Conservation (phyloP, 1,139 yeast species). For the Saccharomyces hybrid region DNA sequence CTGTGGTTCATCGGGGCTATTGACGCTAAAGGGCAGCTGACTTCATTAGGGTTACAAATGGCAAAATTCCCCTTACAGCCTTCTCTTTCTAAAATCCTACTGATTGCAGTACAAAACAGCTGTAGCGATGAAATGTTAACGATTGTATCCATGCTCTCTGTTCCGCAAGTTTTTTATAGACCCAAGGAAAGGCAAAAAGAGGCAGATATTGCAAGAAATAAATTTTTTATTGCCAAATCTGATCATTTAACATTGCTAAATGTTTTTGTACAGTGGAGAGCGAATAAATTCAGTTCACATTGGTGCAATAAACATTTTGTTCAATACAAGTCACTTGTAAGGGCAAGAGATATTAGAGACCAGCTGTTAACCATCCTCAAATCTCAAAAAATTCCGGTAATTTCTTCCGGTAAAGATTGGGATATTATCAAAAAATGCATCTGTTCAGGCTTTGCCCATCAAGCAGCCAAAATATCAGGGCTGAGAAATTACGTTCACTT, state of each 20-base stretch:
- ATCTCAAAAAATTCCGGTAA: constrained; percentile 37
- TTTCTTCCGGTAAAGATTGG: constrained; percentile 57
- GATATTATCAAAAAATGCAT: constrained; percentile 64
- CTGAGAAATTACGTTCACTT: constrained; percentile 64
- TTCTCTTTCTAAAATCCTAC: constrained; percentile 61
- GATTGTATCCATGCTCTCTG: constrained; percentile 86
- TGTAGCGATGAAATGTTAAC: constrained; percentile 72
- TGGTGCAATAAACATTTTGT: constrained; percentile 78
- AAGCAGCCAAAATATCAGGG: constrained; percentile 71
- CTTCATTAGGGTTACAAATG: constrained; percentile 63
- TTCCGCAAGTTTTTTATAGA: constrained; percentile 67
- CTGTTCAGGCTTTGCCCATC: constrained; percentile 73
- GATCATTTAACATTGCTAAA: constrained; percentile 84
- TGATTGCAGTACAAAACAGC: constrained; percentile 51
- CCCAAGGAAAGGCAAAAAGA: constrained; percentile 75
- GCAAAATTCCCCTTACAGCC: constrained; percentile 83
- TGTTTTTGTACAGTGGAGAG: constrained; percentile 74
- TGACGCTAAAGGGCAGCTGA: constrained; percentile 64
- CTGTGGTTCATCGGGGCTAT: constrained; percentile 84
- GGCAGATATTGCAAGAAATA: constrained; percentile 70
- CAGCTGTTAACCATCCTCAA: constrained; percentile 58
- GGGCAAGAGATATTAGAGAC: constrained; percentile 69
- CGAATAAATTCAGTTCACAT: constrained; percentile 39
- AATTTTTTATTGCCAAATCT: constrained; percentile 73
- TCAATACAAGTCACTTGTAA: constrained; percentile 56